Evolutionary conservation across 2,329 filamentous ascomycete species (phyloP), one percentile per base, ranked within the genome.

Genomic region (Alternaria alternata): DNA sequence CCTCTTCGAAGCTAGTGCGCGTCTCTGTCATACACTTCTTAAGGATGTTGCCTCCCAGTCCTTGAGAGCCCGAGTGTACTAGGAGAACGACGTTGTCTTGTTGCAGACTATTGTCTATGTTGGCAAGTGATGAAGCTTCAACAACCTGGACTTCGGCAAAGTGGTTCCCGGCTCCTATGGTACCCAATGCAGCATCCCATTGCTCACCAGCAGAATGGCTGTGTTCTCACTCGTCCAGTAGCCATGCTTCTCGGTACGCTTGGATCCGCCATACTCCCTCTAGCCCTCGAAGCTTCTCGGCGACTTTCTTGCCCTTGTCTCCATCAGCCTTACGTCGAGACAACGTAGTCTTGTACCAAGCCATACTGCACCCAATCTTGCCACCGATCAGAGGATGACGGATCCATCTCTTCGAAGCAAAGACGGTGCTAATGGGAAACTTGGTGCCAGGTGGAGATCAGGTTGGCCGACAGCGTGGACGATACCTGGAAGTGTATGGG

Each of bases 311-410:
- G 2, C 73, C 75, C 36, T 72, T 75, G 47, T 76, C 69, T 6
- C 75, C 71, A 30, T 77, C 75, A 5, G 79, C 69, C 34, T 76
- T 72, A n/a, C 52, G 62, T 34, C 70, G 43, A 16, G 69, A 61
- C 5, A 79, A 64, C 6, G 53, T 67, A 12, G 77, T 77, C 59
- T 68, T 72, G 55, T 78, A 79, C 75, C 75, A 79, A 7, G 76
- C 69, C 76, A 80, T 80, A 0, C 77, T 78, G 57, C 77, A 80
- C 0, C 77, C 78, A 49, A 80, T 79, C 43, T 80, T 77, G 5
- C 73, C 64, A 3, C 78, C 78, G 9, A 80, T 79, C 11, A 80
- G 64, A 16, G 73, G 76, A 16, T 76, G 78, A 53, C 80, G 75
- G 18, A 80, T 73, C 68, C 76, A 80, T 59, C 62, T 66, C 32